phyloP scores from a whole-genome alignment of 345 rosid genomes.

The Euclidium syriacum region DNA sequence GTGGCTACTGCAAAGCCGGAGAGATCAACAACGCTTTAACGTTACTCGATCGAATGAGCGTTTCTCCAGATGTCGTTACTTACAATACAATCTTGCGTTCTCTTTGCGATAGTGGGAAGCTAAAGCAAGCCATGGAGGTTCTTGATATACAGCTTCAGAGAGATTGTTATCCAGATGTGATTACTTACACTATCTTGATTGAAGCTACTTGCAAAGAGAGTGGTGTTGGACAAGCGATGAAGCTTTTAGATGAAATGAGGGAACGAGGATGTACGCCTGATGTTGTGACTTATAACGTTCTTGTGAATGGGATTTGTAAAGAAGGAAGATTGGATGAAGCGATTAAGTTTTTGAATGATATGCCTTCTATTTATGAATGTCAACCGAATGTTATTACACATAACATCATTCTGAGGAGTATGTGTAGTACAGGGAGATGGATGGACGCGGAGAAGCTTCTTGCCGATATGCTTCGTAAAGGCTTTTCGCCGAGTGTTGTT shows the following conservation, averaged over 20 bases:
- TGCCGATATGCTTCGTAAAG: slow-evolving; percentile 65
- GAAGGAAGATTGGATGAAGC: slow-evolving; percentile 87
- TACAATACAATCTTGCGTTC: slow-evolving; percentile 73
- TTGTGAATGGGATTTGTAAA: slow-evolving; percentile 80
- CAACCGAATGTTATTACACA: slow-evolving; percentile 77
- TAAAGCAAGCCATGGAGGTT: slow-evolving; percentile 78
- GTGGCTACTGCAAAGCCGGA: slow-evolving; percentile 80
- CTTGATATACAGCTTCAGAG: slow-evolving; percentile 53
- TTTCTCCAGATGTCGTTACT: slow-evolving; percentile 80
- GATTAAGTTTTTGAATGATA: slow-evolving; percentile 59
- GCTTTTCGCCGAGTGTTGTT: slow-evolving; percentile 82
- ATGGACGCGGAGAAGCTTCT: slow-evolving; percentile 79
- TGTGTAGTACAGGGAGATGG: slow-evolving; percentile 88
- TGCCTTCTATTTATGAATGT: slow-evolving; percentile 68
- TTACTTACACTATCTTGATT: slow-evolving; percentile 75
- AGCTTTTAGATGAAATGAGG: slow-evolving; percentile 88
- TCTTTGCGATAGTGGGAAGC: slow-evolving; percentile 67
- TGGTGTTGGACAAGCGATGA: slow-evolving; percentile 82
- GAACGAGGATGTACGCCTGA: slow-evolving; percentile 74
- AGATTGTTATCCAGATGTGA: slow-evolving; percentile 68
- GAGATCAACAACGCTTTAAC: slow-evolving; percentile 63
- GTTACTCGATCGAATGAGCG: slow-evolving; percentile 65
- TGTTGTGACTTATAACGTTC: slow-evolving; percentile 76
- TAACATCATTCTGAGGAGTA: slow-evolving; percentile 70
- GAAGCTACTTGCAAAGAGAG: slow-evolving; percentile 80